Evolutionary conservation across 495 filamentous ascomycete species (phyloP).

Genomic region (Tuber aestivum): DNA sequence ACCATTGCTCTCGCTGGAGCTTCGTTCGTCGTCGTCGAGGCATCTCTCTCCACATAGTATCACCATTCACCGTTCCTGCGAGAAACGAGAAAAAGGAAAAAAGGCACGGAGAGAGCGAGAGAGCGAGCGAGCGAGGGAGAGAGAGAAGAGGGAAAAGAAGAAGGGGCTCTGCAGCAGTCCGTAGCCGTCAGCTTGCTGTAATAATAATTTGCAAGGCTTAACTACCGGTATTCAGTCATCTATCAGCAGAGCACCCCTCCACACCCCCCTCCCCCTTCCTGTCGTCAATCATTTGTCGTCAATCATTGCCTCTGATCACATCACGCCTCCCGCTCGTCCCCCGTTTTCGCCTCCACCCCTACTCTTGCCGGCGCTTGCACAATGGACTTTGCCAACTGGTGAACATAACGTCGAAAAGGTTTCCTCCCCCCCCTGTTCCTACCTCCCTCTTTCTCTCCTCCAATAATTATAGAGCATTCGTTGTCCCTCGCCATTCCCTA

Average conservation of each 20-base stretch:
- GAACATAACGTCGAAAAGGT: constrained; percentile 33
- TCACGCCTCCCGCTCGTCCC: constrained; percentile 23
- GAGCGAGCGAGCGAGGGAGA: no score
- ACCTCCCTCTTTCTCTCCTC: constrained; percentile 25
- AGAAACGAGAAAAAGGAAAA: no score
- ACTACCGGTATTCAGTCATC: constrained; percentile 3
- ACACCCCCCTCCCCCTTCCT: constrained; percentile 4
- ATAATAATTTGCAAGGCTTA: neutral
- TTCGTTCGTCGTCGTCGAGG: neutral
- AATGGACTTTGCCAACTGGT: constrained; percentile 37
- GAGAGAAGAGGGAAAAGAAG: neutral
- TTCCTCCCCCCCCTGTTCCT: constrained; percentile 30
- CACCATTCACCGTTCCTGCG: neutral
- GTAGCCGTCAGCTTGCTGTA: neutral
- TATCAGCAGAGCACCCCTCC: neutral
- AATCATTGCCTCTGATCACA: constrained; percentile 33
- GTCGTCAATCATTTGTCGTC: constrained; percentile 22
- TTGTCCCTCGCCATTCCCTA: neutral
- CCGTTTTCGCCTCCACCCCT: constrained; percentile 26
- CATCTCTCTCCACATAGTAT: neutral
- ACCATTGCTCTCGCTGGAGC: neutral
- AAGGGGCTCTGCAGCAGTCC: constrained; percentile 2
- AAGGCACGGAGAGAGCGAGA: no score
- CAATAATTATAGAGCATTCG: constrained; percentile 31
- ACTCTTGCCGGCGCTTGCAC: constrained; percentile 40